Evolutionary conservation across 495 filamentous ascomycete genomes (phyloP).

Genomic region (Neurospora sp.): DNA sequence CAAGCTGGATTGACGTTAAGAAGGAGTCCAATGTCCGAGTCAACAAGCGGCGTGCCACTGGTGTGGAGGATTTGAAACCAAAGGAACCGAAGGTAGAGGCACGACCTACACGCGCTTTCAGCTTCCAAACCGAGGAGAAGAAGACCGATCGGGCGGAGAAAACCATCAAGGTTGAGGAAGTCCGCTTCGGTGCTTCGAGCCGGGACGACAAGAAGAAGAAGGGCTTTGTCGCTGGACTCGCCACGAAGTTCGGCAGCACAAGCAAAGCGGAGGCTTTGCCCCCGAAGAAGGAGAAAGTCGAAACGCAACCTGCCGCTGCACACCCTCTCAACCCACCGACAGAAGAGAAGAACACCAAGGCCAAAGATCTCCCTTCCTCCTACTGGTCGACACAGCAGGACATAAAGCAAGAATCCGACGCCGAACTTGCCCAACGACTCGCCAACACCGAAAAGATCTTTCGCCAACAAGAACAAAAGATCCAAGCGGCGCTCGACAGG

Average conservation of each 20-base stretch:
- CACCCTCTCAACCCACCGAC: not conserved
- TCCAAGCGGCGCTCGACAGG: not conserved
- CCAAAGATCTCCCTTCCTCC: not conserved
- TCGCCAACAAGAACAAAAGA: not conserved
- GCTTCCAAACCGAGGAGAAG: not conserved
- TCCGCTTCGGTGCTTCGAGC: not conserved
- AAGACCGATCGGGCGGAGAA: not conserved
- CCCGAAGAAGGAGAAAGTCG: not conserved
- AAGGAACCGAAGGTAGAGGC: not conserved
- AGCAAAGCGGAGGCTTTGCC: not conserved
- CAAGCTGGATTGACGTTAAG: not conserved
- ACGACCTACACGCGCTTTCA: not conserved
- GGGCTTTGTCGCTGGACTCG: not conserved
- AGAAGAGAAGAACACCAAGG: not conserved
- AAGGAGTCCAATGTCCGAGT: not conserved
- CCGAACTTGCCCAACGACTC: not conserved
- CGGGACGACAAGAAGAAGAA: not conserved
- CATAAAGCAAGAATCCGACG: not conserved
- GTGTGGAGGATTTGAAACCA: not conserved
- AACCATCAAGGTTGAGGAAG: not conserved
- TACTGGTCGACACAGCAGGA: not conserved
- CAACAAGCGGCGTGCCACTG: not conserved
- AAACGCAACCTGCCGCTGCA: not conserved
- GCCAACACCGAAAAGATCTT: not conserved
- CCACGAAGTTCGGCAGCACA: not conserved